A percentile compares a stretch with the other conserved stretches of the same genome.
Evolutionary conservation across 345 rosid genomes (phyloP).

Genomic region (Populus alba): DNA sequence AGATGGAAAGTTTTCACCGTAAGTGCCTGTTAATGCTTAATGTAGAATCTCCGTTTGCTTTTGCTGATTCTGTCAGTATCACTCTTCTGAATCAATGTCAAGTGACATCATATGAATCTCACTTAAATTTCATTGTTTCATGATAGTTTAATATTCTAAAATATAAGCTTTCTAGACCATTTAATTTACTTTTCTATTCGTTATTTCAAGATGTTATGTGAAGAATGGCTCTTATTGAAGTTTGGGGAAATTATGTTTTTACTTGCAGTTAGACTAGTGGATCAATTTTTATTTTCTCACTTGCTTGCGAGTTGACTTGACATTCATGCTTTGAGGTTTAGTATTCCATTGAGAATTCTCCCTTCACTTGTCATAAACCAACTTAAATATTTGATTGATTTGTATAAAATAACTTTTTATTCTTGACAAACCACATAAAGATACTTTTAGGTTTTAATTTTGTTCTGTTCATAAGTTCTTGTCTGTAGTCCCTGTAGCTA

Average conservation of each 20-base stretch:
- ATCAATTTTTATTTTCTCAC: background rate
- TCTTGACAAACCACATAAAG: too few species aligned
- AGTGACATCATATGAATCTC: background rate
- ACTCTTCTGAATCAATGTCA: background rate
- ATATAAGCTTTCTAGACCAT: background rate
- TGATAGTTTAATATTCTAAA: background rate
- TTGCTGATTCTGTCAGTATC: background rate
- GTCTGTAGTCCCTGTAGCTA: too few species aligned
- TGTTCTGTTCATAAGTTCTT: too few species aligned
- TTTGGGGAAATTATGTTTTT: background rate
- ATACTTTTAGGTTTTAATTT: too few species aligned
- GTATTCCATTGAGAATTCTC: background rate
- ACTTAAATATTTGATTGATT: too few species aligned
- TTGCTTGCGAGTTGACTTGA: background rate
- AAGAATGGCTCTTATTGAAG: background rate
- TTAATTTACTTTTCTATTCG: background rate
- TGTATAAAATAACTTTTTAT: too few species aligned
- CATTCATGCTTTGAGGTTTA: background rate
- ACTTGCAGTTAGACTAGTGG: background rate
- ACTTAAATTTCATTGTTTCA: background rate
- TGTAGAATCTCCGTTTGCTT: background rate
- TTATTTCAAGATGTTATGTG: background rate
- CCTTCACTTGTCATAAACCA: too few species aligned
- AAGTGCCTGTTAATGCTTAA: conserved; percentile 33
- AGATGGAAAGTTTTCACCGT: conserved; percentile 99